A percentile compares a stretch with the other conserved stretches of the same genome.
phyloP scores from a whole-genome alignment of 805 yeast genomes.

The Wickerhamomyces ciferrii region DNA sequence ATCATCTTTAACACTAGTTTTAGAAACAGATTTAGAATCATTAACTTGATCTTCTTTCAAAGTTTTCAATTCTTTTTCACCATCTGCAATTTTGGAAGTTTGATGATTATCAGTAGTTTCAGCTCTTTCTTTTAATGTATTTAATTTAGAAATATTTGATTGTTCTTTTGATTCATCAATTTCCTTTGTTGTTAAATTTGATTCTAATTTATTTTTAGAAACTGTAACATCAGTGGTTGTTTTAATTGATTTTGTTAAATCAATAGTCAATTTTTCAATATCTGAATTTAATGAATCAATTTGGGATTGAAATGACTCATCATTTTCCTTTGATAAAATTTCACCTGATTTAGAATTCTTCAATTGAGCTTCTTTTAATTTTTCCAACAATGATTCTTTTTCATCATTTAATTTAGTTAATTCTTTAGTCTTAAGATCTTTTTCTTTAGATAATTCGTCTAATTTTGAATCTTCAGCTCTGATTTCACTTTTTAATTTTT shows the following conservation, averaged over 20 bases:
- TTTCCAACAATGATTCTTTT: constrained; percentile 10
- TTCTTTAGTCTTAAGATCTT: constrained; percentile 9
- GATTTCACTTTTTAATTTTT: constrained; percentile 9
- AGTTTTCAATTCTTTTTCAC: constrained; percentile 4
- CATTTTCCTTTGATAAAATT: constrained; percentile 7
- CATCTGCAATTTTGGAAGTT: constrained; percentile 9
- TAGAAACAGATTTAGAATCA: not conserved
- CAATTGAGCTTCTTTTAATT: constrained; percentile 9
- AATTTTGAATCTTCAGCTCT: constrained; percentile 13
- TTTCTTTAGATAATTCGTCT: constrained; percentile 10
- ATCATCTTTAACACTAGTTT: constrained; percentile 1
- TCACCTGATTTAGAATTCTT: constrained; percentile 7
- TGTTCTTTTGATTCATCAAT: constrained; percentile 8
- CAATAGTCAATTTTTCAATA: constrained; percentile 8
- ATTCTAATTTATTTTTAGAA: not conserved
- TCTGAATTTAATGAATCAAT: constrained; percentile 14
- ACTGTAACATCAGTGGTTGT: constrained; percentile 7
- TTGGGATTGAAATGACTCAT: constrained; percentile 9
- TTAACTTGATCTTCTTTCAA: not conserved
- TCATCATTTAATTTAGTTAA: constrained; percentile 15
- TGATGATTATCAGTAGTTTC: constrained; percentile 7
- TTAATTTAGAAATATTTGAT: constrained; percentile 10
- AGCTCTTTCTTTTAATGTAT: constrained; percentile 13
- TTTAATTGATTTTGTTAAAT: constrained; percentile 8
- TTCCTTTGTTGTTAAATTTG: constrained; percentile 3